A percentile compares a stretch with the other conserved stretches of the same genome.
Evolutionary conservation across 2,329 filamentous ascomycete species (phyloP).

Genomic region (Podosphaera aphanis): DNA sequence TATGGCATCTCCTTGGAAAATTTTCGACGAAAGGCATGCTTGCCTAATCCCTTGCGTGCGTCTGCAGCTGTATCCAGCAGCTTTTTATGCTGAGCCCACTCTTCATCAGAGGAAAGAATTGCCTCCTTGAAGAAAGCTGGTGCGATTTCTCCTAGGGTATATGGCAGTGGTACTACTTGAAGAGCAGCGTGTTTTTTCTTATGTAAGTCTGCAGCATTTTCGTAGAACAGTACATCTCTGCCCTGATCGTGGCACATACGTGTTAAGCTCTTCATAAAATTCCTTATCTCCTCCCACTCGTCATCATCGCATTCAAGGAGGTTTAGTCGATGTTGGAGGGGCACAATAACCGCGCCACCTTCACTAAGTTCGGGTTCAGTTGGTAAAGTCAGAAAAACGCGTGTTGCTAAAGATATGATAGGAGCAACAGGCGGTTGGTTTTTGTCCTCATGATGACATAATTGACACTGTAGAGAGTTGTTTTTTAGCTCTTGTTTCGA

Average conservation of each 20-base stretch:
- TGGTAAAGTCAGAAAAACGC: conserved; percentile 68
- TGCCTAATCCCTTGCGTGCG: conserved; percentile 46
- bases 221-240: conserved; percentile 86
- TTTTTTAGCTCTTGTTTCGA: neutral
- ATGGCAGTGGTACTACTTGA: conserved; percentile 68
- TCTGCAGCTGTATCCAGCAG: conserved; percentile 64
- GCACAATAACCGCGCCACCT: conserved; percentile 70
- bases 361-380: conserved; percentile 72
- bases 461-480: conserved; percentile 32
- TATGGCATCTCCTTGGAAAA: conserved; percentile 95
- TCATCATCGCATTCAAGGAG: conserved; percentile 96
- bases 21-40: conserved; percentile 55
- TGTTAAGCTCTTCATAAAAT: conserved; percentile 94
- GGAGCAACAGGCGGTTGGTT: conserved; percentile 57
- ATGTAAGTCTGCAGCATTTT: conserved; percentile 69
- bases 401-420: conserved; percentile 62
- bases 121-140: conserved; percentile 92
- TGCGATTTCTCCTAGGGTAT: conserved; percentile 71
- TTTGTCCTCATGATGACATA: conserved; percentile 80
- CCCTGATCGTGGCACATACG: conserved; percentile 88
- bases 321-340: conserved; percentile 67
- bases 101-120: conserved; percentile 65
- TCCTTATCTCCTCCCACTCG: conserved; percentile 96
- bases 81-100: conserved; percentile 91
- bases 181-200: conserved; percentile 67